Base-by-base conservation (phyloP, 164 flowering plant species). In the Stephania yunnanensis region DNA sequence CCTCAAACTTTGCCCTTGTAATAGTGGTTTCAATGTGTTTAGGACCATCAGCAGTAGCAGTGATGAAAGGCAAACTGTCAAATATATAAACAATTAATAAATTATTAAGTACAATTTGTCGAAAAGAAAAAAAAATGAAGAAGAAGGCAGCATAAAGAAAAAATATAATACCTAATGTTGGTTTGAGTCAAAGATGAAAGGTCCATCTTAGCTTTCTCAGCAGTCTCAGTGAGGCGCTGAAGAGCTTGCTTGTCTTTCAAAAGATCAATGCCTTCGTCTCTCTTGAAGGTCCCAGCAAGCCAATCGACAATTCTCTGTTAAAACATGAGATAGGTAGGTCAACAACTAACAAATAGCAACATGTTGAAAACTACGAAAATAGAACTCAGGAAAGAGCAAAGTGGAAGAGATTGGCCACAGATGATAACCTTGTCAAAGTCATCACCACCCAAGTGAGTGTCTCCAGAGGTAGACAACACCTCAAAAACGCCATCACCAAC, bases 401-500 rank as follows among this genome's bases (percentile, higher is more conserved):
- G 11, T 63, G 63, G 19, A 22, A 8, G 53, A 70, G 74, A 77
- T 19, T 6, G 31, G 55, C 58, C 5, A 58, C 20, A n/a, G n/a
- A 45, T 19, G 6, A 79, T 58, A 61, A 92, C 97, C 94, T 92
- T 92, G 73, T 92, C 95, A 80, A 92, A 92, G 77, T 92, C 97
- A 83, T 92, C 94, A 79, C 97, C 94, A 71, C 97, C 97, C 82
- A 92, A 82, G 80, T 92, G 97, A 8, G 97, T 90, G 78, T 92
- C 97, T 12, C 97, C 93, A n/a, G 97, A 90, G 11, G 94, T 92
- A 65, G 94, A 92, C 11, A 92, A 84, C 76, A 90, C 97, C 81
- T 92, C 97, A 83, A 92, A 92, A 70, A 92, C 97, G 79, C 97
- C 94, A 87, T 92, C 97, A 55, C 93, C 97, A 78, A 94, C 97